Evolutionary conservation across 768 basidiomycete genomes (phyloP).

Genomic region (Boletus bicolor): DNA sequence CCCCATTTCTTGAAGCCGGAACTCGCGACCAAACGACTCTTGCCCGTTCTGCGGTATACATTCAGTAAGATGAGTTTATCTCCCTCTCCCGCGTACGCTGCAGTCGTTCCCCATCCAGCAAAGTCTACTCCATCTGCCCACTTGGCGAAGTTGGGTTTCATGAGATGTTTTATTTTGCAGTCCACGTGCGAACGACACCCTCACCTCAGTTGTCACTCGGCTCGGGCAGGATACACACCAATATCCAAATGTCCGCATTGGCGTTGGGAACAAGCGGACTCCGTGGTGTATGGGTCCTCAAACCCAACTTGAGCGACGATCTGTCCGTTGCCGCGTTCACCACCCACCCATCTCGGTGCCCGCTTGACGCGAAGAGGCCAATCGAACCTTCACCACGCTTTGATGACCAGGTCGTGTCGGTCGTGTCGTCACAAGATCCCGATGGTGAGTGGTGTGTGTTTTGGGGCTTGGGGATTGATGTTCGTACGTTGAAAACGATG

Average conservation of each 20-base stretch:
- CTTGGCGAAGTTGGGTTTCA: conserved; percentile 37
- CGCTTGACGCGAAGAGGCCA: not conserved
- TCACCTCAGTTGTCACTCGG: not conserved
- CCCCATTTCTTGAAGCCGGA: not conserved
- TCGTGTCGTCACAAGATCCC: not conserved
- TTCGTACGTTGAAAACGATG: not conserved
- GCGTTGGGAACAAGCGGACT: not conserved
- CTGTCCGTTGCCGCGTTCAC: not conserved
- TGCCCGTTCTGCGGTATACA: conserved; percentile 17
- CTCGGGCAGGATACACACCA: not conserved
- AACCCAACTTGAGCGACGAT: not conserved
- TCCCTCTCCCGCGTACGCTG: conserved; percentile 39
- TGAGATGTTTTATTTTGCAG: conserved; percentile 44
- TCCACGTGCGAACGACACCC: conserved; percentile 13
- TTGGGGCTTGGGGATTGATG: not conserved
- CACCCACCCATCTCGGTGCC: not conserved
- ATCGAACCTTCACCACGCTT: not conserved
- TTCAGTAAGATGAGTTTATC: conserved; percentile 29
- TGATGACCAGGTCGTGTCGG: not conserved
- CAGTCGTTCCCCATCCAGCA: conserved; percentile 31
- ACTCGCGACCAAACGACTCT: not conserved
- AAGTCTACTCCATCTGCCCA: conserved; percentile 33
- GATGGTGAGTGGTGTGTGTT: not conserved
- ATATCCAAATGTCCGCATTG: not conserved
- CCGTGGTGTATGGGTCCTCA: not conserved